Base-by-base conservation (phyloP, 495 filamentous ascomycete species). In the Umbilicaria muhlenbergii region DNA sequence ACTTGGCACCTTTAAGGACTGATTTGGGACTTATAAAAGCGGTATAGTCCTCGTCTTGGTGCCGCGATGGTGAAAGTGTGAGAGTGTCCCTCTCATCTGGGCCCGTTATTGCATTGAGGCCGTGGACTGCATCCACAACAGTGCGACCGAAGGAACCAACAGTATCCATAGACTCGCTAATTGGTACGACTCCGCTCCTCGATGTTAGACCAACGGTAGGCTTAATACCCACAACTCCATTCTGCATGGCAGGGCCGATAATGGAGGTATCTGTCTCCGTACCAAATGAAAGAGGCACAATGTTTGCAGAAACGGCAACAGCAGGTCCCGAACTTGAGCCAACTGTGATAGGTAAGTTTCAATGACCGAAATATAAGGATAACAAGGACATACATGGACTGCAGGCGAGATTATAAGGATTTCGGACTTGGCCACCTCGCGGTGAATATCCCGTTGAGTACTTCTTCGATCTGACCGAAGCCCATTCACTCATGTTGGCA, bases 201-300 rank as follows among this genome's bases (percentile, higher is more conserved):
- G 66, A 72, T 7, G 71, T 76, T 12, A 75, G 56, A 0, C 74
- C 74, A 6, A 75, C 68, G 3, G 72, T 74, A 7, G 74, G 74
- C 54, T 77, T 79, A 52, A 77, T 66, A 3, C 72, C 66, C 3
- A 64, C 63, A 5, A 70, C 43, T 1, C 55, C 59, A 15, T 60
- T 60, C 1, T 57, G 47, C 17, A 48, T 54, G 5, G 61, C 58
- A 10, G 66, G 61, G 11, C 47, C 45, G 17, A 69, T 42, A 15
- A 68, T 59, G 13, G 64, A 68, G 1, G 47, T 45, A 14, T 50
- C 44, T 40, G 51, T 52, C 35, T 68, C 66, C 1, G 66, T 61
- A 12, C 66, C 66, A 28, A 69, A 48, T 15, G 53, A 19, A 5
- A 65, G 53, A 10, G 59, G 46, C 2, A 64, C 64, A n/a, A 70